Percentiles rank a stretch among this genome's conserved stretches.
phyloP scores from a whole-genome alignment of 2,329 filamentous ascomycete species.

The Harringtonia aguacate region DNA sequence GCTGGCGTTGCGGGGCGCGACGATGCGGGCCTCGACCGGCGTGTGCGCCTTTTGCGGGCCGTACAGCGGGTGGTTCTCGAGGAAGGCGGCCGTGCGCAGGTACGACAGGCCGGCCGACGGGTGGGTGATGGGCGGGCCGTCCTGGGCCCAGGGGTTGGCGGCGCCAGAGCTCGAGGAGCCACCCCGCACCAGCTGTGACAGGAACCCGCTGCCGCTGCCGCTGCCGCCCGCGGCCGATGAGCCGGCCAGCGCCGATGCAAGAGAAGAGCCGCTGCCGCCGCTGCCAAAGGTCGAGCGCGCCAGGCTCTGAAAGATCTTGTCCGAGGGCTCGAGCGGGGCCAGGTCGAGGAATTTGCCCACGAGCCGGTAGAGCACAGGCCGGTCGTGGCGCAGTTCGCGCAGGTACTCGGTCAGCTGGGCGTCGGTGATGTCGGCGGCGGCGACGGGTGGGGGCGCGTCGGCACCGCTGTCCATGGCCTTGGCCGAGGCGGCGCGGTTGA shows the following conservation, averaged over 20 bases:
- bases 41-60: conserved; percentile 42
- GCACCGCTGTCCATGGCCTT: conserved; percentile 28
- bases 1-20: conserved; percentile 28
- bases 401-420: conserved; percentile 40
- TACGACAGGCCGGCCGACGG: conserved; percentile 54
- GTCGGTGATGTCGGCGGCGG: conserved; percentile 33
- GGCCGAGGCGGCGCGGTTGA: conserved; percentile 25
- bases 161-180: neutral
- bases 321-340: conserved; percentile 32
- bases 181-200: conserved; percentile 6
- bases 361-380: conserved; percentile 37
- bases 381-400: conserved; percentile 40
- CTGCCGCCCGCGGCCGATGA: conserved; percentile 1
- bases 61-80: conserved; percentile 51
- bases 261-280: conserved; percentile 11
- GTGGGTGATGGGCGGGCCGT: conserved; percentile 49
- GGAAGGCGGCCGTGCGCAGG: conserved; percentile 41
- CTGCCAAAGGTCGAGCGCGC: conserved; percentile 14
- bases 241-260: conserved; percentile 16
- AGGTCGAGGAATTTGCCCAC: conserved; percentile 54
- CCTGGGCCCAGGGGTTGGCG: conserved; percentile 34
- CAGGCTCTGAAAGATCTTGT: conserved; percentile 8
- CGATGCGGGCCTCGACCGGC: conserved; percentile 39
- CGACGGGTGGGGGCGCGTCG: conserved; percentile 17
- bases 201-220: conserved; percentile 15